Conservation (phyloP, 371 early-diverging fungal species). For the Nematocida minor region DNA sequence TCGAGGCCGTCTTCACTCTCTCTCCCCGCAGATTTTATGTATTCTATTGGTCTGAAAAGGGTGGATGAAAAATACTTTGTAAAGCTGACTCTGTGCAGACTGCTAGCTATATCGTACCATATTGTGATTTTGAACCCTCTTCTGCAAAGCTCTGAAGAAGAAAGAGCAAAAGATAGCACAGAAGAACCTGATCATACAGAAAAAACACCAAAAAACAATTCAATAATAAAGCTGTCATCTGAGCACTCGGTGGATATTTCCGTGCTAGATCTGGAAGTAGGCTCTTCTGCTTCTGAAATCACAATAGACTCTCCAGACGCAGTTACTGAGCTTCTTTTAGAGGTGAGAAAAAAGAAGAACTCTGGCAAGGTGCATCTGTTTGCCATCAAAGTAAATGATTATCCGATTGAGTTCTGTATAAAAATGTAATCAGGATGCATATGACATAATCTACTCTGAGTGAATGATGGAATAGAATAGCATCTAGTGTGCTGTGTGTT, state of each 20-base stretch:
- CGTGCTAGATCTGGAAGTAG: background rate
- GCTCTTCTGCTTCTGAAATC: background rate
- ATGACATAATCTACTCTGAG: too few relatives aligned
- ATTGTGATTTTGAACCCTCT: conserved; percentile 34
- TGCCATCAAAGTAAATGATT: conserved; percentile 14
- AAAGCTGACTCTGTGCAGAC: conserved; percentile 22
- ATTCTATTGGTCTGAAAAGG: conserved; percentile 4
- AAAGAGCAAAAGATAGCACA: too few relatives aligned
- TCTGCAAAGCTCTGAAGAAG: too few relatives aligned
- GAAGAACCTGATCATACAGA: background rate
- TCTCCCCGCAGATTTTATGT: conserved; percentile 22
- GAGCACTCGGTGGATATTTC: conserved; percentile 1
- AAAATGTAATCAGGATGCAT: background rate
- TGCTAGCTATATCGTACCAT: background rate
- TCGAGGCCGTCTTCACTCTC: background rate
- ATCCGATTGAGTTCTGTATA: background rate
- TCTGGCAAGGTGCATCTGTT: background rate
- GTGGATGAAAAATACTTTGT: background rate
- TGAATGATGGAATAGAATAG: too few relatives aligned
- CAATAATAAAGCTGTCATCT: background rate
- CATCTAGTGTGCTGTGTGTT: background rate
- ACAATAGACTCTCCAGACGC: conserved; percentile 25
- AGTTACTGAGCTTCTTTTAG: conserved; percentile 28
- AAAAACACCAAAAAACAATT: background rate
- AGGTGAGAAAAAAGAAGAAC: background rate